These are phyloP conservation scores for Claviceps pusilla DNA, from an alignment of 2,329 filamentous ascomycete genomes.

Conservation along the genomic window DNA sequence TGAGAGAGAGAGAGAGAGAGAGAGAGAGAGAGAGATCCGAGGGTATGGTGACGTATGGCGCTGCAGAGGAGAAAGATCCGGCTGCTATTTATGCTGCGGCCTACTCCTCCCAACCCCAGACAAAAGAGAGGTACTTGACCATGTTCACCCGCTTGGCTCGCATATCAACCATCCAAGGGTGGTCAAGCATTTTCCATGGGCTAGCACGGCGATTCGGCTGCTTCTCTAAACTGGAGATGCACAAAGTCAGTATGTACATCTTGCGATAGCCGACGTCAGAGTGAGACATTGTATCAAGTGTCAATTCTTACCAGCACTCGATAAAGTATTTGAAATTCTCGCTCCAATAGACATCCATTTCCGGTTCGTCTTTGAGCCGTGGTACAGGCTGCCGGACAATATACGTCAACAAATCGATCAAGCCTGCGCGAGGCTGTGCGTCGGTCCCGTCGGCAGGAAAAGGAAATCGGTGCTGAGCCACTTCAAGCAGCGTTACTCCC, in stretches of 20 bases:
- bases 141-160: constrained; percentile 93
- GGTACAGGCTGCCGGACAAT: constrained; percentile 93
- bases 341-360: constrained; percentile 82
- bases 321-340: constrained; percentile 99
- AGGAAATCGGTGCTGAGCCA: constrained; percentile 96
- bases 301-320: constrained; percentile 82
- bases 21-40: neutral
- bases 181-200: constrained; percentile 97
- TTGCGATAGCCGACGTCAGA: neutral
- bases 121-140: constrained; percentile 80
- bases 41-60: neutral
- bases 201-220: constrained; percentile 74
- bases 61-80: neutral
- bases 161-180: constrained; percentile 98
- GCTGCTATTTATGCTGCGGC: neutral
- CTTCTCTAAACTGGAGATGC: constrained; percentile 64
- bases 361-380: constrained; percentile 86
- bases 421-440: constrained; percentile 79
- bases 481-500: constrained; percentile 91
- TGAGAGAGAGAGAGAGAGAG: neutral
- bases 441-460: constrained; percentile 95
- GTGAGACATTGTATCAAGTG: neutral
- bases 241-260: constrained; percentile 12
- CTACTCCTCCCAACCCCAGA: constrained; percentile 79
- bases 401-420: constrained; percentile 93